A percentile compares a stretch with the other conserved stretches of the same genome.
phyloP scores from a whole-genome alignment of 2,329 filamentous ascomycete species.

The Seiridium cupressi region DNA sequence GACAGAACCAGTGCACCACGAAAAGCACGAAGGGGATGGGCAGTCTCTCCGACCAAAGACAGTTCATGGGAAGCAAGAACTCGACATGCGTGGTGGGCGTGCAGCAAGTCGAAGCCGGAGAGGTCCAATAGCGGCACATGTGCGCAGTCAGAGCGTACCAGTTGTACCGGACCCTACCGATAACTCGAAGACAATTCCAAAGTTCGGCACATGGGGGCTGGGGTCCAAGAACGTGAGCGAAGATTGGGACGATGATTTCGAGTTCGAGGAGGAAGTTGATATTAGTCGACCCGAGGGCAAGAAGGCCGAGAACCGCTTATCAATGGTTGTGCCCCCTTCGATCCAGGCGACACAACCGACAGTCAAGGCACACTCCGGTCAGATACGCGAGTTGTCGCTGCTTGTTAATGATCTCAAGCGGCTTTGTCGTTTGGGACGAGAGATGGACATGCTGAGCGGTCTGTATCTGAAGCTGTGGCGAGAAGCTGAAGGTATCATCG shows the following conservation, averaged over 20 bases:
- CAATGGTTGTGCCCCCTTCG: slow-evolving; percentile 71
- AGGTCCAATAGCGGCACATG: slow-evolving; percentile 66
- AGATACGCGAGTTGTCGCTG: slow-evolving; percentile 77
- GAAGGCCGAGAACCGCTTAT: slow-evolving; percentile 34
- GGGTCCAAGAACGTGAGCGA: slow-evolving; percentile 79
- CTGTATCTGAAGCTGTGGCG: slow-evolving; percentile 65
- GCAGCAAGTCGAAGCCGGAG: slow-evolving; percentile 65
- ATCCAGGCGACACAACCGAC: slow-evolving; percentile 82
- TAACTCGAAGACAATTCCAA: slow-evolving; percentile 56
- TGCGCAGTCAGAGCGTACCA: slow-evolving; percentile 79
- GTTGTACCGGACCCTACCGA: slow-evolving; percentile 63
- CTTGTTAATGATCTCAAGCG: slow-evolving; percentile 82
- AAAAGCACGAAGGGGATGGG: slow-evolving; percentile 58
- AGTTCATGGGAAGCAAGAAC: slow-evolving; percentile 72
- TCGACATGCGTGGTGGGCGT: slow-evolving; percentile 69
- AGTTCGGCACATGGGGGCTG: slow-evolving; percentile 80
- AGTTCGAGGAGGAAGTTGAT: slow-evolving; percentile 56
- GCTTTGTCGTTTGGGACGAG: slow-evolving; percentile 66
- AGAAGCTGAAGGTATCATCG: slow-evolving; percentile 84
- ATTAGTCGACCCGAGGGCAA: slow-evolving; percentile 35
- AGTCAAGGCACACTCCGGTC: slow-evolving; percentile 79
- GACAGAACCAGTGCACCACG: slow-evolving; percentile 64
- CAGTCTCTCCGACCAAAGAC: slow-evolving; percentile 68
- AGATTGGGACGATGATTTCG: slow-evolving; percentile 89
- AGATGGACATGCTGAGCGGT: slow-evolving; percentile 64